Base-by-base conservation (phyloP, 2,329 filamentous ascomycete species). In the Pseudogymnoascus sp. region DNA sequence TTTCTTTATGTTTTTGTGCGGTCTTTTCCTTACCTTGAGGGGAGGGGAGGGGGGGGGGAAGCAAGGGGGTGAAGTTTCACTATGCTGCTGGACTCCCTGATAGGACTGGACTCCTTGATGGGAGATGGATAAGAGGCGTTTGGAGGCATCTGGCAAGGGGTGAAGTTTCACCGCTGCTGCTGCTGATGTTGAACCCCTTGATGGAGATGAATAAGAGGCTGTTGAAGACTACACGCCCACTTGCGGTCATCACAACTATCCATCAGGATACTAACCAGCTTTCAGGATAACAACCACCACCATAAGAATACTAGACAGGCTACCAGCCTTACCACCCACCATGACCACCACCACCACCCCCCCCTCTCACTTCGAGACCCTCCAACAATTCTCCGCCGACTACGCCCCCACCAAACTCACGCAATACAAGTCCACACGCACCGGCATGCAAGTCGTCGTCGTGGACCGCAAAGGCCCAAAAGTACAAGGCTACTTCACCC, bases 391-490 rank as follows among this genome's bases (percentile, higher is more conserved):
- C 78, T 83, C 89, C 68, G 88, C 90, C 7, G 90, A 97, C 73
- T 99, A 97, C 79, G 91, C 93, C 11, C 90, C 93, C 10, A 89
- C 89, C 67, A 86, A 83, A 63, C 89, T 99, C 76, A 93, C 91
- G 21, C 93, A 97, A 75, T 99, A 99, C 89, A 91, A 96, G 72
- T 99, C 95, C 5, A 86, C 91, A 70, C 84, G 91, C 67, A 99
- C 93, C 67, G 95, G 95, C 62, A 95, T 99, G 91, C 88, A 93
- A 69, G 89, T 96, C 35, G 87, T 96, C 42, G 90, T 97, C 60
- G 91, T 96, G 69, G 90, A 97, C 74, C 88, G 92, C 69, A 87
- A 95, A 74, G 93, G 95, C 0, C 95, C 95, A n/a, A 97, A 97
- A 76, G 84, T 97, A 66, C 89, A 90, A 69, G 95, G 95, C 35